phyloP scores from a whole-genome alignment of 2,329 filamentous ascomycete species.

The Cordyceps javanica region DNA sequence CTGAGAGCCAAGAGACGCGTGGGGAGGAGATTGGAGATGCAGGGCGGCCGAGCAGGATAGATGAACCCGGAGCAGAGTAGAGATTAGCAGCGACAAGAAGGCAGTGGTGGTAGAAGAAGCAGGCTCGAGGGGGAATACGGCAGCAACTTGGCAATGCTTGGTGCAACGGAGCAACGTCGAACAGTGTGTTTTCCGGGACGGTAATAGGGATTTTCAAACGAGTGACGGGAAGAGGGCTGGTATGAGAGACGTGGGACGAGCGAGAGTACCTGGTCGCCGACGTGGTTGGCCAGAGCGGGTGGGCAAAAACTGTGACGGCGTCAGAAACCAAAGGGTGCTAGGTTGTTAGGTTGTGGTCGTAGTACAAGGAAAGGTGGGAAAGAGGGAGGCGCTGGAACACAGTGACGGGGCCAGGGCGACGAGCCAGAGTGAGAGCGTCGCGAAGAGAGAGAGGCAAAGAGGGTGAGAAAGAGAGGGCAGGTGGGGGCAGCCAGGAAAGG shows the following conservation, averaged over 20 bases:
- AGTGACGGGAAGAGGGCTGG: slow-evolving; percentile 9
- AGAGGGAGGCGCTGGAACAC: background rate
- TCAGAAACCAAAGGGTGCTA: slow-evolving; percentile 11
- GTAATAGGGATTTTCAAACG: slow-evolving; percentile 11
- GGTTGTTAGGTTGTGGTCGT: slow-evolving; percentile 11
- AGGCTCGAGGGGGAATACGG: background rate
- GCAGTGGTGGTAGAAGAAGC: background rate
- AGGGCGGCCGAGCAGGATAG: background rate
- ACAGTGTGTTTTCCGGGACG: slow-evolving; percentile 4
- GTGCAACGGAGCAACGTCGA: slow-evolving; percentile 5
- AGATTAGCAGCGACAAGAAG: background rate
- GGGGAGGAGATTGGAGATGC: background rate
- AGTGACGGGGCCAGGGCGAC: background rate
- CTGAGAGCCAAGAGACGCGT: background rate
- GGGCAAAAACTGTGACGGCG: slow-evolving; percentile 12
- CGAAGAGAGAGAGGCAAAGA: background rate
- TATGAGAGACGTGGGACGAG: slow-evolving; percentile 10
- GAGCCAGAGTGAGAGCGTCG: background rate
- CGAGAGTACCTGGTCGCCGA: slow-evolving; percentile 8
- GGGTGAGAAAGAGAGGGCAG: background rate
- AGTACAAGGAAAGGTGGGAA: slow-evolving; percentile 7
- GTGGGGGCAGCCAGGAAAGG: background rate
- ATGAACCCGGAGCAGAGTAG: background rate
- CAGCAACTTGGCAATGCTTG: background rate
- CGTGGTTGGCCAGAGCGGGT: slow-evolving; percentile 10